phyloP scores from a whole-genome alignment of 192 early-diverging fungal species.

The Linnemannia elongata region DNA sequence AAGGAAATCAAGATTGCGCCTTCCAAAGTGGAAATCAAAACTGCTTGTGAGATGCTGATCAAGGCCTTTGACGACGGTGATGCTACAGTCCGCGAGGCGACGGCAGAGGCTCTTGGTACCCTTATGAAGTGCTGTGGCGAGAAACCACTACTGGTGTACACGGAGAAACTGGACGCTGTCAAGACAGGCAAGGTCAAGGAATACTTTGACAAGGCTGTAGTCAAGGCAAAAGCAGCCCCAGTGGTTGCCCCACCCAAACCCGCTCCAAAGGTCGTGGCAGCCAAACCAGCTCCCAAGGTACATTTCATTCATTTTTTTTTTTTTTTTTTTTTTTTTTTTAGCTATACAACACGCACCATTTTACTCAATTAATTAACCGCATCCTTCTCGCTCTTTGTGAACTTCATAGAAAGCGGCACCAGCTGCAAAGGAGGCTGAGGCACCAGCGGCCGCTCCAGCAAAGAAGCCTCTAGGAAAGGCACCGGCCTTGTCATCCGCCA shows the following conservation, averaged over 20 bases:
- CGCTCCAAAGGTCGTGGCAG: conserved; percentile 40
- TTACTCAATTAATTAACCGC: not conserved
- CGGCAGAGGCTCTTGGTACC: conserved; percentile 89
- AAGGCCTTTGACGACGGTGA: conserved; percentile 89
- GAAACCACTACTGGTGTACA: conserved; percentile 75
- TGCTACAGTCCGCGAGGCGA: conserved; percentile 84
- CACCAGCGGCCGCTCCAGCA: conserved; percentile 45
- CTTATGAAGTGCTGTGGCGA: conserved; percentile 91
- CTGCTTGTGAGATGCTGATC: conserved; percentile 80
- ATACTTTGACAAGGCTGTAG: conserved; percentile 88
- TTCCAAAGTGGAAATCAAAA: conserved; percentile 84
- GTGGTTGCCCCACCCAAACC: conserved; percentile 51
- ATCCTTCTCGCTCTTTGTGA: not conserved
- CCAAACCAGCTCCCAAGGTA: conserved; percentile 54
- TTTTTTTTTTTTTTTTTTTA: not conserved
- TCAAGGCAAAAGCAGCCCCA: conserved; percentile 74
- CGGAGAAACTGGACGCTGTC: conserved; percentile 90
- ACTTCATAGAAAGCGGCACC: conserved; percentile 41
- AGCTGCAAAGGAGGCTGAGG: conserved; percentile 19
- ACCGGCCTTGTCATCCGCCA: conserved; percentile 42
- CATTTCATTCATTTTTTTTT: not conserved
- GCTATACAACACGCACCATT: not conserved
- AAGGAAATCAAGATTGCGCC: conserved; percentile 78
- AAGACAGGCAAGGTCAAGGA: conserved; percentile 92
- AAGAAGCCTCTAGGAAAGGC: conserved; percentile 52